Conservation (phyloP, 148 eudicot species). For the Fagopyrum tataricum region DNA sequence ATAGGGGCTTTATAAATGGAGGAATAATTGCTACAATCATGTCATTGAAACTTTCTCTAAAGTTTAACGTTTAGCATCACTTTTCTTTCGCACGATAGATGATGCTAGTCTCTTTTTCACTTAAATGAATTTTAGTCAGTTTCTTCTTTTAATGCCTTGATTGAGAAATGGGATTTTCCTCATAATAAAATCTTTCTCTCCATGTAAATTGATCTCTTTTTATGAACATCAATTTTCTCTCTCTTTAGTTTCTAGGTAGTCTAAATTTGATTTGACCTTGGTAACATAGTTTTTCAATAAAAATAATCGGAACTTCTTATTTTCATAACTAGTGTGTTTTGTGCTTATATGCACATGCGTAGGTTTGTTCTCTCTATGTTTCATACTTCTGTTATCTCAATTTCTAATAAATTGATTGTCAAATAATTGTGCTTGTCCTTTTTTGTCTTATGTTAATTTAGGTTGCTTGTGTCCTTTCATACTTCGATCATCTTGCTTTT, state of each 20-base stretch:
- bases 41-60: neutral
- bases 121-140: neutral
- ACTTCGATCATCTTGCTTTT: neutral
- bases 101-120: neutral
- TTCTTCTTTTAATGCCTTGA: neutral
- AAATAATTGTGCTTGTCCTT: neutral
- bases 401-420: neutral
- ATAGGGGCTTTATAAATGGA: neutral
- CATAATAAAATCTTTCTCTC: neutral
- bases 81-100: neutral
- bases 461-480: neutral
- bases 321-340: neutral
- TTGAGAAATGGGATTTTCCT: neutral
- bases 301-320: neutral
- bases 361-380: neutral
- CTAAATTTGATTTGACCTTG: neutral
- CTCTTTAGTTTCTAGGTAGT: neutral
- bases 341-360: neutral
- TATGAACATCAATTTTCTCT: neutral
- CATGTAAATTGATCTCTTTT: neutral
- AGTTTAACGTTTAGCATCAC: neutral
- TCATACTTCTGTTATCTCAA: conserved; percentile 2
- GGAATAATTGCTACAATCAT: neutral
- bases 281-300: neutral
- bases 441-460: neutral